Conservation (phyloP, 139 green algal genomes). For the Tetradesmus lagerheimii region DNA sequence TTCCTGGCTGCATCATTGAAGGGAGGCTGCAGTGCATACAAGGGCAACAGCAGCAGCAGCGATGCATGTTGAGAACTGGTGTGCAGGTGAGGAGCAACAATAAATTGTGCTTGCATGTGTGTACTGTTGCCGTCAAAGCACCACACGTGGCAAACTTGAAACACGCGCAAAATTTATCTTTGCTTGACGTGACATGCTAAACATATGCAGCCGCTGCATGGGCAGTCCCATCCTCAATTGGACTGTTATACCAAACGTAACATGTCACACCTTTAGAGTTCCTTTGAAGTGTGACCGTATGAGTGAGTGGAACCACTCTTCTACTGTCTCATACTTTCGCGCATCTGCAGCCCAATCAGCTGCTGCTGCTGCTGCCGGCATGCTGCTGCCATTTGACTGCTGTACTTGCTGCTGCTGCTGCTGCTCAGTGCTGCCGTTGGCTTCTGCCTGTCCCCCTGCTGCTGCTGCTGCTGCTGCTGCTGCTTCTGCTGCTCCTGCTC, state of each 20-base stretch:
- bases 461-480: background rate
- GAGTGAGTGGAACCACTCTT: constrained; percentile 84
- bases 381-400: constrained; percentile 17
- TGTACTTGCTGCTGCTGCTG: constrained; percentile 7
- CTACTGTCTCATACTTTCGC: constrained; percentile 55
- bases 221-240: too few species aligned
- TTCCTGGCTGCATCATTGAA: constrained; percentile 89
- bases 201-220: background rate
- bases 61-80: too few species aligned
- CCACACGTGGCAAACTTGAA: too few species aligned
- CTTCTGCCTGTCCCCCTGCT: background rate
- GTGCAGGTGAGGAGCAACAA: background rate
- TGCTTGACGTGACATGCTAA: background rate
- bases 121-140: background rate
- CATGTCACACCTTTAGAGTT: constrained; percentile 64
- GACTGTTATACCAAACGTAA: background rate
- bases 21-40: constrained; percentile 86
- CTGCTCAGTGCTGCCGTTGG: background rate
- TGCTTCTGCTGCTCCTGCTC: constrained; percentile 12
- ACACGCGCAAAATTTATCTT: too few species aligned
- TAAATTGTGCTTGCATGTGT: background rate
- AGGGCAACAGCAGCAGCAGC: background rate
- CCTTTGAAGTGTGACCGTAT: constrained; percentile 83
- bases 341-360: constrained; percentile 67
- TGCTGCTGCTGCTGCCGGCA: constrained; percentile 27